phyloP scores from a whole-genome alignment of 208 protist genomes.

The Crithidia fasciculata region DNA sequence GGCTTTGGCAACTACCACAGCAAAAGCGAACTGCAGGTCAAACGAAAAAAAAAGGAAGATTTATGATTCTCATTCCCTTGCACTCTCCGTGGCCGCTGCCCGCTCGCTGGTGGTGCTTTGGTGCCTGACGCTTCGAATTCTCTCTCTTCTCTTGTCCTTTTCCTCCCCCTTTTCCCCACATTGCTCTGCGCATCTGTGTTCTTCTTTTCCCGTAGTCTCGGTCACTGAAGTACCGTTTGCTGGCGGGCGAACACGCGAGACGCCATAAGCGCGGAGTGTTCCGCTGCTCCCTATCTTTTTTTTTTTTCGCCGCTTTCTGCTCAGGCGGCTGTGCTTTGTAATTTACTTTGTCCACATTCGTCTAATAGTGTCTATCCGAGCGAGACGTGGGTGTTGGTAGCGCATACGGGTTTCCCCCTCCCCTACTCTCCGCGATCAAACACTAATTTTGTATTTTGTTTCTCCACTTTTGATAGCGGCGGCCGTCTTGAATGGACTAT shows the following conservation, averaged over 20 bases:
- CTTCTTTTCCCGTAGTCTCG: neutral
- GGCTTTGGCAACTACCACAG: no score
- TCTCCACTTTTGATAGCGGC: neutral
- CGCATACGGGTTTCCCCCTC: neutral
- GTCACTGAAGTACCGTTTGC: neutral
- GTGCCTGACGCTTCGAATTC: neutral
- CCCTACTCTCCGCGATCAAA: neutral
- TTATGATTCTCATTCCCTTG: no score
- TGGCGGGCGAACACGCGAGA: no score
- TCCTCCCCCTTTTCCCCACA: neutral
- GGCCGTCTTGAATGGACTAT: slow-evolving; percentile 66
- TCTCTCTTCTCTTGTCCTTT: slow-evolving; percentile 1
- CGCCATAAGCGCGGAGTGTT: no score
- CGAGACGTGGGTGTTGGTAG: no score
- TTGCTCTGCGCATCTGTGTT: neutral
- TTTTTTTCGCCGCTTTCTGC: no score
- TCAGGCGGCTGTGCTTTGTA: no score
- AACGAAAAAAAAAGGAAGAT: neutral
- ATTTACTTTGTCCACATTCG: no score
- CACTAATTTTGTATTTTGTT: neutral
- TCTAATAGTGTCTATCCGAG: no score
- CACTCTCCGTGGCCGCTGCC: no score
- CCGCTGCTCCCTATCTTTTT: no score
- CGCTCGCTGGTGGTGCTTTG: neutral
- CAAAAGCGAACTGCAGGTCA: neutral